Conservation (phyloP, 768 basidiomycete genomes). For the Kwoniella sp. region DNA sequence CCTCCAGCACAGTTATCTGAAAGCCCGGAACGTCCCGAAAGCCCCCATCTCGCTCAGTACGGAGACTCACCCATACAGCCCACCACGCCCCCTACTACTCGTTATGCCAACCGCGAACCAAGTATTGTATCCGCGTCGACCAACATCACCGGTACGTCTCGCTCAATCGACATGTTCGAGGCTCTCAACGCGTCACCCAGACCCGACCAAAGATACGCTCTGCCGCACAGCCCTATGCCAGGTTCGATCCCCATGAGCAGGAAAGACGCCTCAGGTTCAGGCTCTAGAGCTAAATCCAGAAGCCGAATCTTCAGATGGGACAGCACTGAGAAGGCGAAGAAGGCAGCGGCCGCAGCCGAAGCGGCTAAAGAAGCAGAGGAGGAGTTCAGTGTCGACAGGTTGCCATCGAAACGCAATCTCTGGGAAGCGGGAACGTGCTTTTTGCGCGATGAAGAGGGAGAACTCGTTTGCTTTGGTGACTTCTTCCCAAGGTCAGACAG, state of each 20-base stretch:
- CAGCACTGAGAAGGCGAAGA: constrained; percentile 21
- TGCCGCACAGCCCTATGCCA: background rate
- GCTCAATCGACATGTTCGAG: constrained; percentile 1
- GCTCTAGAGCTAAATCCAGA: constrained; percentile 5
- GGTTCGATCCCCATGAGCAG: constrained; percentile 10
- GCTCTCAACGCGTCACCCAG: background rate
- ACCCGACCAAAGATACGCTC: background rate
- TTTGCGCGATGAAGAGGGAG: constrained; percentile 45
- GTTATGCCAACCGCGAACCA: background rate
- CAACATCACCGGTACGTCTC: background rate
- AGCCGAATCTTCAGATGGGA: constrained; percentile 13
- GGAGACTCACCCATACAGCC: constrained; percentile 6
- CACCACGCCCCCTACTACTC: background rate
- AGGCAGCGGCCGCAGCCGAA: background rate
- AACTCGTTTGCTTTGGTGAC: constrained; percentile 43
- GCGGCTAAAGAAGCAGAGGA: constrained; percentile 24
- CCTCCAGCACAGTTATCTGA: background rate
- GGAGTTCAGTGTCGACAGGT: constrained; percentile 40
- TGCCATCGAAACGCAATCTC: constrained; percentile 38
- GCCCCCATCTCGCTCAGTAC: background rate
- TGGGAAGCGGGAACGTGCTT: constrained; percentile 54
- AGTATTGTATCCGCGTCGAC: background rate
- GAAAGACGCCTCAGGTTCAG: constrained; percentile 4
- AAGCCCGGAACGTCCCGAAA: background rate
- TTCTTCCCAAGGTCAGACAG: constrained; percentile 34